Evolutionary conservation across 768 basidiomycete species (phyloP).

Genomic region (Leucocoprinus sp.): DNA sequence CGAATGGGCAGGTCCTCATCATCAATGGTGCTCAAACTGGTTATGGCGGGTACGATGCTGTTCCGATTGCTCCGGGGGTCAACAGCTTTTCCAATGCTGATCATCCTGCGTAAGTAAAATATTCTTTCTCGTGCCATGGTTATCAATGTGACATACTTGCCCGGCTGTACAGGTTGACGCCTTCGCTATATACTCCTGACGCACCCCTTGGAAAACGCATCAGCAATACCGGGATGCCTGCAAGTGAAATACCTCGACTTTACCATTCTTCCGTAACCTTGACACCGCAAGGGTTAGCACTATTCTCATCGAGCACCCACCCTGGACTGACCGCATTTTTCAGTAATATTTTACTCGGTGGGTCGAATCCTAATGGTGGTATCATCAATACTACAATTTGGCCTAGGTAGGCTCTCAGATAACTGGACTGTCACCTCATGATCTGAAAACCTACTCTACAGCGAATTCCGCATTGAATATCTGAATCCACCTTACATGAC

Average conservation of each 20-base stretch:
- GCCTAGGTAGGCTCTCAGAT: slow-evolving; percentile 15
- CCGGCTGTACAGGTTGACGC: slow-evolving; percentile 22
- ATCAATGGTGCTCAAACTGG: slow-evolving; percentile 36
- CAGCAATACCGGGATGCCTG: slow-evolving; percentile 39
- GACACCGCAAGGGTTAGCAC: slow-evolving; percentile 42
- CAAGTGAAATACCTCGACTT: slow-evolving; percentile 39
- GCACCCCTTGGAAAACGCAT: slow-evolving; percentile 34
- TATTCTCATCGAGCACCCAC: slow-evolving; percentile 13
- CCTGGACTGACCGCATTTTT: neutral
- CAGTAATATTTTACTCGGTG: slow-evolving; percentile 28
- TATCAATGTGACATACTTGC: neutral
- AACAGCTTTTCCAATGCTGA: slow-evolving; percentile 23
- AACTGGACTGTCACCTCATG: too few relatives aligned
- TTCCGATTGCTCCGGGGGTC: slow-evolving; percentile 20
- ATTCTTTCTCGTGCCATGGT: neutral
- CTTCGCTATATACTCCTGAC: slow-evolving; percentile 40
- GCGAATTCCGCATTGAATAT: slow-evolving; percentile 37
- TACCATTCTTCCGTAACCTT: slow-evolving; percentile 58
- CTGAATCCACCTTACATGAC: slow-evolving; percentile 35
- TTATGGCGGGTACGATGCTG: slow-evolving; percentile 31
- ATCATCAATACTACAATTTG: slow-evolving; percentile 21
- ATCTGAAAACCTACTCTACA: slow-evolving; percentile 5
- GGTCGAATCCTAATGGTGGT: slow-evolving; percentile 36
- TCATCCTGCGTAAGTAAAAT: slow-evolving; percentile 22
- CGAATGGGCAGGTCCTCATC: slow-evolving; percentile 36